A percentile compares a stretch with the other conserved stretches of the same genome.
Conservation (phyloP, 495 filamentous ascomycete species). For the Talaromyces stipitatus region DNA sequence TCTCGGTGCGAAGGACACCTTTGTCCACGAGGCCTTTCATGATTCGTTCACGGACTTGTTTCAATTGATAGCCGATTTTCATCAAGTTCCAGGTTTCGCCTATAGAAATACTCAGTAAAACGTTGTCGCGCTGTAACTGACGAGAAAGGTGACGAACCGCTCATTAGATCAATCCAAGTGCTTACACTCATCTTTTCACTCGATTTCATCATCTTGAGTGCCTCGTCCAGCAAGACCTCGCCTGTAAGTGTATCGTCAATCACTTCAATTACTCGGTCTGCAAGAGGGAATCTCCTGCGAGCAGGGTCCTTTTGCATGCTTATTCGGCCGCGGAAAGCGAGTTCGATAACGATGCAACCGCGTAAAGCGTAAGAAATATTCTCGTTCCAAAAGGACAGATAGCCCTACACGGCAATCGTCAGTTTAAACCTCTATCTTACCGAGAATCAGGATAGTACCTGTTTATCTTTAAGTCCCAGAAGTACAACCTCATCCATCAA, state of each 20-base stretch:
- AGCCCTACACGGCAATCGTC: slow-evolving; percentile 54
- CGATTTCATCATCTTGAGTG: slow-evolving; percentile 99
- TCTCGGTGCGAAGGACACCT: slow-evolving; percentile 95
- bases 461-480: slow-evolving; percentile 95
- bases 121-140: not conserved
- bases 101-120: slow-evolving; percentile 23
- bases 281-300: slow-evolving; percentile 81
- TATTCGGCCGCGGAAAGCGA: slow-evolving; percentile 91
- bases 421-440: not conserved
- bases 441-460: slow-evolving; percentile 51
- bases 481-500: slow-evolving; percentile 97
- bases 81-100: slow-evolving; percentile 99
- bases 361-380: slow-evolving; percentile 97
- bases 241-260: slow-evolving; percentile 95
- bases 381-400: slow-evolving; percentile 99
- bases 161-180: slow-evolving; percentile 98
- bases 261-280: slow-evolving; percentile 91
- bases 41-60: slow-evolving; percentile 95
- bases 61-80: slow-evolving; percentile 99
- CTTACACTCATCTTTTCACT: slow-evolving; percentile 99
- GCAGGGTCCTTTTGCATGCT: slow-evolving; percentile 98
- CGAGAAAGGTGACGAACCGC: slow-evolving; percentile 51
- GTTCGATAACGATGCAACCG: slow-evolving; percentile 95
- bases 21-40: slow-evolving; percentile 99
- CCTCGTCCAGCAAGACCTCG: slow-evolving; percentile 95